Percentiles rank a stretch among this genome's conserved stretches.
Conservation (phyloP, 495 filamentous ascomycete species). For the Zalerion maritima region DNA sequence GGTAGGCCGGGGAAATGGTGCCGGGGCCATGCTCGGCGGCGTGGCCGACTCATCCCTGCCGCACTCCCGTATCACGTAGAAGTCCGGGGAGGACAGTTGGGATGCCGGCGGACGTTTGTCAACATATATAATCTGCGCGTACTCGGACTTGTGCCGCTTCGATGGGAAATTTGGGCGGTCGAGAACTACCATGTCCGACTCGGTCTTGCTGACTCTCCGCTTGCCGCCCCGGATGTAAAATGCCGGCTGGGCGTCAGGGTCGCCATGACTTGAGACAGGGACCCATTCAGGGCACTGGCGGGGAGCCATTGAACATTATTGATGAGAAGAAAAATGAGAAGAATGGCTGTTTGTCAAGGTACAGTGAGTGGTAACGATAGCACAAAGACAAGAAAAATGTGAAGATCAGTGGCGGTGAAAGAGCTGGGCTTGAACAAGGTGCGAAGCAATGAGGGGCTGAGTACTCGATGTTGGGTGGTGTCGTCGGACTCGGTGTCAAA, state of each 20-base stretch:
- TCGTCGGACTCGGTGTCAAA: too few species aligned
- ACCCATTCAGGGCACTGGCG: background rate
- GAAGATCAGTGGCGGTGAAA: conserved; percentile 1
- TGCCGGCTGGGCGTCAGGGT: background rate
- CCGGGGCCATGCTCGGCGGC: too few species aligned
- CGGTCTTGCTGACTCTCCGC: conserved; percentile 1
- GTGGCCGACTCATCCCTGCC: too few species aligned
- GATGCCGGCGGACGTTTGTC: too few species aligned
- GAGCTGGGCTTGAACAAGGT: background rate
- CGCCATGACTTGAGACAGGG: background rate
- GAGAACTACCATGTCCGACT: too few species aligned
- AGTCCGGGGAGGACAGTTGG: too few species aligned
- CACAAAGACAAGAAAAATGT: background rate
- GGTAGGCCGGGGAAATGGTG: too few species aligned
- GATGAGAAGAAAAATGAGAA: background rate
- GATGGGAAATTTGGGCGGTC: too few species aligned
- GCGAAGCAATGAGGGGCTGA: too few species aligned
- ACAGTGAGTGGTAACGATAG: background rate
- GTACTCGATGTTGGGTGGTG: too few species aligned
- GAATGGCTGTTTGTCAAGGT: background rate
- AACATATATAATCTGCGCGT: background rate
- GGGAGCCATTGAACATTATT: conserved; percentile 6
- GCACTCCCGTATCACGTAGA: too few species aligned
- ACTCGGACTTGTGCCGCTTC: background rate
- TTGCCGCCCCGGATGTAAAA: conserved; percentile 1